Evolutionary conservation across 495 filamentous ascomycete species (phyloP), one percentile per base, ranked within the genome.

Genomic region (Penicillium paxilli): DNA sequence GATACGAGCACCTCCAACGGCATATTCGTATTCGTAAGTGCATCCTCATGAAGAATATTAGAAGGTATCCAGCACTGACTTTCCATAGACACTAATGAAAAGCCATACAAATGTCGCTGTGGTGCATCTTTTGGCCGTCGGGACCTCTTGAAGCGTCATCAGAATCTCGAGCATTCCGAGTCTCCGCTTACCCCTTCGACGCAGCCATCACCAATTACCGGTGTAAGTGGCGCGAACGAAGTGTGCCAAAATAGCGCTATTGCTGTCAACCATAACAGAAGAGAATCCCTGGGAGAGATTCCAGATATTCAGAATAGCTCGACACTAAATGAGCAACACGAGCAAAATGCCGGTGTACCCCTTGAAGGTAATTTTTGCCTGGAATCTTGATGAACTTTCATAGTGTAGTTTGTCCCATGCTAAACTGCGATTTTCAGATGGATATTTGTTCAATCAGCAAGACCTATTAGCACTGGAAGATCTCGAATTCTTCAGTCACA

Each of bases 71-170:
- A n/a, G 16, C 7, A 17, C 44, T 56, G 44, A 57, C 11, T 17
- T 10, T 2, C 1, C 21, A 19, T 19, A 64, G 61, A 64, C 24
- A 64, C 61, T 2, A 57, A 64, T 52, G 61, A 64, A 38, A 64
- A 60, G 20, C 61, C 61, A 1, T 60, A 57, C 30, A 51, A 20
- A 42, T 64, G 61, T 32, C 2, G 5, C 21, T 64, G 61, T 20
- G 61, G 57, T n/a, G 50, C 49, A 11, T 52, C 50, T 6, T 64
- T 57, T 50, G 44, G 35, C 25, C 38, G 61, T 2, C 57, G 54
- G 1, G 61, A 60, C 44, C 50, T 64, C 2, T 19, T 63, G 20
- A 57, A 54, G 42, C 56, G 60, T 4, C 60, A 63, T 52, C 49
- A 57, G 16, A 42, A 37, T 4, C 44, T 55, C 16, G 33, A 19